Evolutionary conservation across 1,284 basidiomycete genomes (phyloP).

Genomic region (Melanopsichium pennsylvanicum): DNA sequence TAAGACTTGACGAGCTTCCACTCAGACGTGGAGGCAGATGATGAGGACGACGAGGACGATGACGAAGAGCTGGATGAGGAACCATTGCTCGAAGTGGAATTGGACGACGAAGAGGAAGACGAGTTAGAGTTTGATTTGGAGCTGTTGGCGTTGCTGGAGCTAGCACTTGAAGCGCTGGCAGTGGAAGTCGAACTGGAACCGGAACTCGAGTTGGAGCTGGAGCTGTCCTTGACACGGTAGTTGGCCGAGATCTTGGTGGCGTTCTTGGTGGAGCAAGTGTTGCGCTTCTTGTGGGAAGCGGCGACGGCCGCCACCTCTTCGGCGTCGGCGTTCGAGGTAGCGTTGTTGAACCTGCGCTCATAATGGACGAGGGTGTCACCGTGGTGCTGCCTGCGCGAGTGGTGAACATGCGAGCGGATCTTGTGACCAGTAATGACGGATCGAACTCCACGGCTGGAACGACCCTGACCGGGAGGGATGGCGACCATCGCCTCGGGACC

Average conservation of each 20-base stretch:
- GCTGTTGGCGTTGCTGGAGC: conserved; percentile 1
- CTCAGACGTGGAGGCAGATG: conserved; percentile 17
- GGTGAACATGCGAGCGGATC: conserved; percentile 45
- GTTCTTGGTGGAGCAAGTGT: conserved; percentile 34
- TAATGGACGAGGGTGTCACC: conserved; percentile 10
- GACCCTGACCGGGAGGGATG: conserved; percentile 43
- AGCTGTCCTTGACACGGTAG: conserved; percentile 19
- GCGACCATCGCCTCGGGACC: conserved; percentile 22
- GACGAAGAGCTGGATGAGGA: conserved; percentile 9
- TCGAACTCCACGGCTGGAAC: conserved; percentile 36
- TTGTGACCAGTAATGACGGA: conserved; percentile 52
- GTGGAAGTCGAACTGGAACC: conserved; percentile 5
- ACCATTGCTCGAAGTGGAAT: conserved; percentile 1
- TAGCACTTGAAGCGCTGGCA: conserved; percentile 1
- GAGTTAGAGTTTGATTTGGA: conserved; percentile 10
- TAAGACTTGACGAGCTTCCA: conserved; percentile 50
- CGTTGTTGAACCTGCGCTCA: conserved; percentile 26
- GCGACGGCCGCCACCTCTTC: conserved; percentile 29
- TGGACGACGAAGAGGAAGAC: neutral
- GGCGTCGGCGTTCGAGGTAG: conserved; percentile 31
- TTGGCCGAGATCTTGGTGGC: conserved; percentile 11
- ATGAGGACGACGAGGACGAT: conserved; percentile 28
- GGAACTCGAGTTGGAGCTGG: conserved; percentile 6
- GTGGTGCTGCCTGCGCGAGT: conserved; percentile 33
- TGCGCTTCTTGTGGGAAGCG: conserved; percentile 30